Conservation (phyloP, 352 stramenopile genomes). For the Pythium oligandrum region DNA sequence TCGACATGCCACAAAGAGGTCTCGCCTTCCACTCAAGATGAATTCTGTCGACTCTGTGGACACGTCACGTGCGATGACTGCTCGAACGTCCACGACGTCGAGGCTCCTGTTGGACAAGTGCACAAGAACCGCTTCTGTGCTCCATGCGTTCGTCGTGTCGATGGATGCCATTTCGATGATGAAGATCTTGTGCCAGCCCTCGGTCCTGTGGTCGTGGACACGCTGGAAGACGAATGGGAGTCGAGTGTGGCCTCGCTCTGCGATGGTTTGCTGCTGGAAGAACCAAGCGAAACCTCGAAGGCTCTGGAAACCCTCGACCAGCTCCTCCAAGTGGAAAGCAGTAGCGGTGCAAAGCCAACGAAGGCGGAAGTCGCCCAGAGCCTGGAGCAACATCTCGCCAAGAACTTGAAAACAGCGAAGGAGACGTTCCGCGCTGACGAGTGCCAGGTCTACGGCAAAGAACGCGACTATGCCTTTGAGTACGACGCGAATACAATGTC, state of each 20-base stretch:
- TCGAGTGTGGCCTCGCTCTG: no score
- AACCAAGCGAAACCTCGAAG: conserved; percentile 28
- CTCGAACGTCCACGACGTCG: no score
- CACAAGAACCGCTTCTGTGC: conserved; percentile 22
- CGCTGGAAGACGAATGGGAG: conserved; percentile 12
- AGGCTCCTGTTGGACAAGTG: no score
- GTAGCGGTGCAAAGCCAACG: no score
- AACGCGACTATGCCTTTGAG: conserved; percentile 47
- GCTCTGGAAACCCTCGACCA: conserved; percentile 40
- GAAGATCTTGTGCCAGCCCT: conserved; percentile 41
- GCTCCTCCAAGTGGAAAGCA: conserved; percentile 20
- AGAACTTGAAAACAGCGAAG: conserved; percentile 26
- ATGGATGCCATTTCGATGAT: conserved; percentile 53
- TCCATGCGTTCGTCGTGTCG: conserved; percentile 47
- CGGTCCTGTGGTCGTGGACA: conserved; percentile 37
- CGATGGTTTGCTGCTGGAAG: conserved; percentile 30
- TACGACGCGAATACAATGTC: conserved; percentile 29
- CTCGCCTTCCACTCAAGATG: no score
- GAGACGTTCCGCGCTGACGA: conserved; percentile 13
- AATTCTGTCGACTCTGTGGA: no score
- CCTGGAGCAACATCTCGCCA: conserved; percentile 37
- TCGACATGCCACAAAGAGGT: no score
- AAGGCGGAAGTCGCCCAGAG: conserved; percentile 28
- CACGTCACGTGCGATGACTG: no score
- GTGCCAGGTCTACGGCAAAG: conserved; percentile 21